Evolutionary conservation across 163 green algal genomes (phyloP), one percentile per base, ranked within the genome.

Genomic region (Scenedesmus sp.): DNA sequence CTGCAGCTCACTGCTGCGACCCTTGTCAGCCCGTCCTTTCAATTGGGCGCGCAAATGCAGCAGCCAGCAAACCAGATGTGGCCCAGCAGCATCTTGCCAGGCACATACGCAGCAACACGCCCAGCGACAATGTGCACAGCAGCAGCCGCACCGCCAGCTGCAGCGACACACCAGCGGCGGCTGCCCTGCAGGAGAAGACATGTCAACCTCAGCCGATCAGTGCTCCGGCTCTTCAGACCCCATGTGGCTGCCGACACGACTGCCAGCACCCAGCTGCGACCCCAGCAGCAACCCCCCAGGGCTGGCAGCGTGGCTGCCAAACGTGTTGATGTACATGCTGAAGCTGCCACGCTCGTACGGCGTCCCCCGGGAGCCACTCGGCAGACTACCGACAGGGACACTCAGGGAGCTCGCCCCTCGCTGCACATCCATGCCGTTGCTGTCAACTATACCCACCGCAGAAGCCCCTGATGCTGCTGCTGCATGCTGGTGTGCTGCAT

Each of bases 301-400:
- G 4, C 33, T 59, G 56, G 76, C 83, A 2, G 53, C 43, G 5
- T 92, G 88, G 16, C 59, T 85, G 37, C 88, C 88, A 79, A 85
- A 61, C 42, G 89, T 92, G 56, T 92, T 92, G 42, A 90, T 92
- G 9, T 83, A 82, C 89, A 92, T 92, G 18, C 10, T 87, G 73
- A 92, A 92, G 51, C 76, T 88, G 13, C 83, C 89, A 9, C 89
- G 83, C 89, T 92, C 70, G n/a, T 92, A 92, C 3, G 44, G 73
- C 0, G 46, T 78, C 10, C 85, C 51, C 42, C 51, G 30, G 0
- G 56, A 80, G 0, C 37, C 56, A 43, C 26, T 37, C 49, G 49
- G 82, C 30, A 80, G 7, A 18, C 65, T 76, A 0, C 65, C 65
- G 5, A 76, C 65, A 22, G 65, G 65, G 30, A 40, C 30, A 76